phyloP scores from a whole-genome alignment of 345 rosid species.

The Clausena lansium region DNA sequence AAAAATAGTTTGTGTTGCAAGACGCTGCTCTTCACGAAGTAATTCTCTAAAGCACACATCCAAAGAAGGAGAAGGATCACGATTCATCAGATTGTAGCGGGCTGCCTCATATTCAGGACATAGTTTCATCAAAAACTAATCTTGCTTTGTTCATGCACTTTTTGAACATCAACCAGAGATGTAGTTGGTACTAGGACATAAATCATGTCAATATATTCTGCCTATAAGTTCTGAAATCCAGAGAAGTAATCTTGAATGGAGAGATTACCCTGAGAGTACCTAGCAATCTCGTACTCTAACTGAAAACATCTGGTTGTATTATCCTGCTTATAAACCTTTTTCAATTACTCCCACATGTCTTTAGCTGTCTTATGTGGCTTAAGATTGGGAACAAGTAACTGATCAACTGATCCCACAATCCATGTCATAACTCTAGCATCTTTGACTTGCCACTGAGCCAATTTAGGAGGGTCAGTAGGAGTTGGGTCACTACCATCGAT shows the following conservation, averaged over 20 bases:
- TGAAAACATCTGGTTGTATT: background rate
- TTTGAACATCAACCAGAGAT: background rate
- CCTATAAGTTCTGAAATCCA: conserved; percentile 10
- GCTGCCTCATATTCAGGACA: background rate
- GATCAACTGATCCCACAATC: background rate
- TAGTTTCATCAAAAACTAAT: conserved; percentile 24
- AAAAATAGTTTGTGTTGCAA: background rate
- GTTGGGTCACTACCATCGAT: conserved; percentile 1
- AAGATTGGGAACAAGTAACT: background rate
- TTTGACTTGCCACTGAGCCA: background rate
- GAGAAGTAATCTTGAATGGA: conserved; percentile 21
- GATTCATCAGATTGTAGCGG: background rate
- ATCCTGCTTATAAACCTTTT: conserved; percentile 1
- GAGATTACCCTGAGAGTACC: background rate
- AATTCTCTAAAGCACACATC: conserved; percentile 8
- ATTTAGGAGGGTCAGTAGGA: background rate
- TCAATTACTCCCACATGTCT: background rate
- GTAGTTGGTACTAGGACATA: background rate
- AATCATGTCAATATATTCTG: background rate
- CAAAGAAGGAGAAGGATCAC: background rate
- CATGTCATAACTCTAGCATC: conserved; percentile 8
- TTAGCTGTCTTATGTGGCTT: background rate
- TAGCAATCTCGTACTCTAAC: conserved; percentile 14
- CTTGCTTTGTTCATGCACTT: conserved; percentile 14
- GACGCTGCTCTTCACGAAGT: background rate